Evolutionary conservation across 2,329 filamentous ascomycete genomes (phyloP).

Genomic region (Thielaviopsis musarum): DNA sequence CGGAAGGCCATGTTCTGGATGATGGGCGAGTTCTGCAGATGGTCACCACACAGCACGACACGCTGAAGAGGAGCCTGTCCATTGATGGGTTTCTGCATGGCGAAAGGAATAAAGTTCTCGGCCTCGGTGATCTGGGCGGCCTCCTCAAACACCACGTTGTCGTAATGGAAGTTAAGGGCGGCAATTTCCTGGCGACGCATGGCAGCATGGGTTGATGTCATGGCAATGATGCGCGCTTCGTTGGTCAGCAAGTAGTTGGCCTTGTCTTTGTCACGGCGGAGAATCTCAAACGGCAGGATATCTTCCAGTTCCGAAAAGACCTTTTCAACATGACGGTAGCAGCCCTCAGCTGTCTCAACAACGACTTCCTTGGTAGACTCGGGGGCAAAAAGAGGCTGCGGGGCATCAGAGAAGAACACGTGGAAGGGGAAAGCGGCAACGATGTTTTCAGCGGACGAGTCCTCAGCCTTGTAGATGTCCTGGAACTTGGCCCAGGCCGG

Average conservation of each 20-base stretch:
- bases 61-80: constrained; percentile 65
- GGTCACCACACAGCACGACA: constrained; percentile 84
- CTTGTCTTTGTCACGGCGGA: constrained; percentile 77
- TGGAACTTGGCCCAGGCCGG: constrained; percentile 82
- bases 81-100: constrained; percentile 67
- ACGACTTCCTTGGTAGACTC: constrained; percentile 47
- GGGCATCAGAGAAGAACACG: constrained; percentile 69
- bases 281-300: constrained; percentile 85
- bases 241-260: constrained; percentile 90
- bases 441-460: constrained; percentile 43
- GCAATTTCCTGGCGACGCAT: constrained; percentile 88
- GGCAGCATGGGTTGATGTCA: constrained; percentile 96
- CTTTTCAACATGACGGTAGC: constrained; percentile 73
- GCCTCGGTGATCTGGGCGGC: constrained; percentile 95
- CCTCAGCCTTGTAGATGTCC: constrained; percentile 33
- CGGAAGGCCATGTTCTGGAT: constrained; percentile 89
- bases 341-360: constrained; percentile 65
- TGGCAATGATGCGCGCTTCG: constrained; percentile 93
- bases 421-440: constrained; percentile 72
- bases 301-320: constrained; percentile 88
- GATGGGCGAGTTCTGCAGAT: constrained; percentile 90
- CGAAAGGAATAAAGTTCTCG: constrained; percentile 87
- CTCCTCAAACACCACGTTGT: constrained; percentile 97
- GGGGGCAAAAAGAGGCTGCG: constrained; percentile 65
- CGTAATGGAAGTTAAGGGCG: constrained; percentile 84